These are phyloP conservation scores for Prunus mongolica DNA, from an alignment of 306 rosid genomes.

Conservation along the genomic window DNA sequence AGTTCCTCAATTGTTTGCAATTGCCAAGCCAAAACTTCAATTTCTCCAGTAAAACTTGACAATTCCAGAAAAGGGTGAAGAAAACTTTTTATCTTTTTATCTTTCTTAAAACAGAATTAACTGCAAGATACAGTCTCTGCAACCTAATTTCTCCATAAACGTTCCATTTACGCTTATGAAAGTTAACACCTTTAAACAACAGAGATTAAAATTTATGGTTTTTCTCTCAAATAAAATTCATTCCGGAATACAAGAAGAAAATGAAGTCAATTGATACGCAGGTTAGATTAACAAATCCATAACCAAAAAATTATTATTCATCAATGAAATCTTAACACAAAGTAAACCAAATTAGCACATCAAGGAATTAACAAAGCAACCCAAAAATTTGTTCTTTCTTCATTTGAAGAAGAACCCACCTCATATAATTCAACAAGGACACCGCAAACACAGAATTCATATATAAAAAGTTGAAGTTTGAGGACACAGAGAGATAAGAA, in stretches of 20 bases:
- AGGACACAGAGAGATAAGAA: neutral
- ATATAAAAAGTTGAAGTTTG: neutral
- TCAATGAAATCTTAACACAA: neutral
- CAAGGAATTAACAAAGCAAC: neutral
- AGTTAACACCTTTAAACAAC: neutral
- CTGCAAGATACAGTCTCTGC: neutral
- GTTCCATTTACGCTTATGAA: neutral
- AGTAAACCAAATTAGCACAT: neutral
- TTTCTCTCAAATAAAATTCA: too few relatives aligned
- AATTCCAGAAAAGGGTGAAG: neutral
- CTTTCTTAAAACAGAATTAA: neutral
- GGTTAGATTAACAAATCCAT: neutral
- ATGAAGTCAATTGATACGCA: too few relatives aligned
- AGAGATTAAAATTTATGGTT: too few relatives aligned
- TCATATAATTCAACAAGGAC: neutral
- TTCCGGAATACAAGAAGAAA: too few relatives aligned
- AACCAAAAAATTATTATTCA: neutral
- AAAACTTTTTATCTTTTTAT: too few relatives aligned
- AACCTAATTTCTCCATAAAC: neutral
- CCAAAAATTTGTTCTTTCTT: neutral
- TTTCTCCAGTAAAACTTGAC: neutral
- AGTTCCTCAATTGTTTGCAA: constrained; percentile 6
- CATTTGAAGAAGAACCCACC: neutral
- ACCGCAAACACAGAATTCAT: neutral
- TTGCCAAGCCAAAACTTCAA: neutral